Conservation (phyloP, 257 asterid genomes). For the Jacaranda mimosifolia region DNA sequence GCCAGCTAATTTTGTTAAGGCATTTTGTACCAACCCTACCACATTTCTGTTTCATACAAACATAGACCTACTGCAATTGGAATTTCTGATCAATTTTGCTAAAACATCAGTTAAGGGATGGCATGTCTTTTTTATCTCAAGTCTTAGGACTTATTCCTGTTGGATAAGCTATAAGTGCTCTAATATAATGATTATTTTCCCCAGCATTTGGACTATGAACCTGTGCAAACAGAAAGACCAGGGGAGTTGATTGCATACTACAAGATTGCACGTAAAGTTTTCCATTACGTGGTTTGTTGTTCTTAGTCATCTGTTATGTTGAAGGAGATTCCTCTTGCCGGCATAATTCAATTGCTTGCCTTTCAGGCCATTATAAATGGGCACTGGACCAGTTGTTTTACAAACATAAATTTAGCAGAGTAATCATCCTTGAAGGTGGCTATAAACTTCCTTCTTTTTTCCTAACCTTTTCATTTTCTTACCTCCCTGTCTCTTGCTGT, state of each 20-base stretch:
- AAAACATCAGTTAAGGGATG: slow-evolving; percentile 34
- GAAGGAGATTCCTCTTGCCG: slow-evolving; percentile 33
- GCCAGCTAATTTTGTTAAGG: slow-evolving; percentile 33
- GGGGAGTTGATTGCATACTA: slow-evolving; percentile 97
- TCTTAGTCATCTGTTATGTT: slow-evolving; percentile 33
- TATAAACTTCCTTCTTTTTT: slow-evolving; percentile 30
- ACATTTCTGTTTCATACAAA: slow-evolving; percentile 16
- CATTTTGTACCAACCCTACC: slow-evolving; percentile 4
- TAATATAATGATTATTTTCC: slow-evolving; percentile 41
- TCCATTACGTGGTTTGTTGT: slow-evolving; percentile 35
- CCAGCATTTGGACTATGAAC: slow-evolving; percentile 91
- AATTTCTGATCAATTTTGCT: slow-evolving; percentile 7
- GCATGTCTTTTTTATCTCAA: slow-evolving; percentile 26
- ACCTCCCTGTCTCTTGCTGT: slow-evolving; percentile 37
- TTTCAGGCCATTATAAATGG: slow-evolving; percentile 98
- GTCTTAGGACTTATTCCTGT: slow-evolving; percentile 31
- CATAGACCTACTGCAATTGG: background rate
- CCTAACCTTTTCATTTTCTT: slow-evolving; percentile 32
- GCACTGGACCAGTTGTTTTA: slow-evolving; percentile 94
- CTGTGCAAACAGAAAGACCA: slow-evolving; percentile 88
- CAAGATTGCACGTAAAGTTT: slow-evolving; percentile 90
- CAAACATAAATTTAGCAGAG: slow-evolving; percentile 85
- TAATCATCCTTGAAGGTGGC: slow-evolving; percentile 96
- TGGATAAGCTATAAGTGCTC: slow-evolving; percentile 34
- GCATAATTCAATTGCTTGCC: slow-evolving; percentile 28